Percentiles rank a stretch among this genome's conserved stretches.
phyloP scores from a whole-genome alignment of 129 eudicot genomes.

The Deinandra increscens region DNA sequence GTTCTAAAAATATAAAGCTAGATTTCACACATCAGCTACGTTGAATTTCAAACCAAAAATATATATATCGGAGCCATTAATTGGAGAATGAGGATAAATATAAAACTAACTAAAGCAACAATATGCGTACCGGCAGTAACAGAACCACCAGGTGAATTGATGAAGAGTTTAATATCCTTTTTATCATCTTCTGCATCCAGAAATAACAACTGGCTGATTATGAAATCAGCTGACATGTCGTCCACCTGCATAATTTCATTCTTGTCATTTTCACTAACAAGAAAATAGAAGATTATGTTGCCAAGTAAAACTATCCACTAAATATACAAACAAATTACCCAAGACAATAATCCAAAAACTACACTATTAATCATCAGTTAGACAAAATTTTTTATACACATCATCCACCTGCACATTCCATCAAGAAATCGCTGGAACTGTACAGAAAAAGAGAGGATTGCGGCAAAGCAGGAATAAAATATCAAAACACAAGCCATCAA shows the following conservation, averaged over 20 bases:
- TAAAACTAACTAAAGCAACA: not conserved
- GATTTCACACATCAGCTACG: not conserved
- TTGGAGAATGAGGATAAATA: not conserved
- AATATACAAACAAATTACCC: slow-evolving; percentile 9
- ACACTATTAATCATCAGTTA: not conserved
- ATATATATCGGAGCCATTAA: not conserved
- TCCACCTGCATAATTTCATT: slow-evolving; percentile 62
- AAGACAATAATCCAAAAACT: not conserved
- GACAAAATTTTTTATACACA: not conserved
- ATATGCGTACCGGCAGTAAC: slow-evolving; percentile 72
- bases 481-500: too few relatives aligned
- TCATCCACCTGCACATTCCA: not conserved
- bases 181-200: slow-evolving; percentile 80
- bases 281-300: not conserved
- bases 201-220: slow-evolving; percentile 81
- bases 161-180: slow-evolving; percentile 84
- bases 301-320: not conserved
- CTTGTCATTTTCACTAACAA: slow-evolving; percentile 14
- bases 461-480: too few relatives aligned
- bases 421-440: not conserved
- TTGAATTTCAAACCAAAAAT: not conserved
- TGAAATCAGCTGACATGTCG: slow-evolving; percentile 78
- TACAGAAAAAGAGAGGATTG: too few relatives aligned
- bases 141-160: slow-evolving; percentile 95
- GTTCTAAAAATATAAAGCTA: not conserved